Percentiles rank a stretch among this genome's conserved stretches.
Evolutionary conservation across 2,329 filamentous ascomycete genomes (phyloP).

Genomic region (Scedosporium boydii): DNA sequence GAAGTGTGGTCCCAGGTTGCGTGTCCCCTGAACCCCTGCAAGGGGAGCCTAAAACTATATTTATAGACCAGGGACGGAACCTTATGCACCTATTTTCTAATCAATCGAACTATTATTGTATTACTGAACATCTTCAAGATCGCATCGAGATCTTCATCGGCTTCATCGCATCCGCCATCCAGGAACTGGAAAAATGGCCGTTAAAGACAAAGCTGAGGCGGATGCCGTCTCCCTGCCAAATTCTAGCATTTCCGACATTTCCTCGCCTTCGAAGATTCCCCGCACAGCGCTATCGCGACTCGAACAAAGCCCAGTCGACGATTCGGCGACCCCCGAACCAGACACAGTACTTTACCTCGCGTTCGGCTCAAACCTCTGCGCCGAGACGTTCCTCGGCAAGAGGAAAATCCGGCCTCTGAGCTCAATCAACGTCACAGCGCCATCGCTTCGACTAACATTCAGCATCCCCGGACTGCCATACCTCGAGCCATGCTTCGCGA

Average conservation of each 20-base stretch:
- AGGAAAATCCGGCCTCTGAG: constrained; percentile 77
- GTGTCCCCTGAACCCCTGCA: background rate
- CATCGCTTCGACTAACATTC: constrained; percentile 69
- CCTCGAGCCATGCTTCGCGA: constrained; percentile 84
- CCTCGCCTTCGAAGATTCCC: background rate
- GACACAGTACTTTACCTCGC: constrained; percentile 68
- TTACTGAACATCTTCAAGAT: background rate
- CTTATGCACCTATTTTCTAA: background rate
- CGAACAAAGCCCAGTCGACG: constrained; percentile 1
- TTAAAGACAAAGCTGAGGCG: background rate
- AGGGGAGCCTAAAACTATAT: background rate
- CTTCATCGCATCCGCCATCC: background rate
- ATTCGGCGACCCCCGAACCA: background rate
- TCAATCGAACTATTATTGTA: background rate
- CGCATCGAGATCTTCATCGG: background rate
- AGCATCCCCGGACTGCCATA: constrained; percentile 82
- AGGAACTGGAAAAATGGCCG: background rate
- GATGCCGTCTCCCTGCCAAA: background rate
- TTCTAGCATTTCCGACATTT: background rate
- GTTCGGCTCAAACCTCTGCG: constrained; percentile 83
- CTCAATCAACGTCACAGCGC: constrained; percentile 72
- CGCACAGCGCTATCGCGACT: background rate
- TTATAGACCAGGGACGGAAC: background rate
- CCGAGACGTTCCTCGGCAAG: constrained; percentile 66
- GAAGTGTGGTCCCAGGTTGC: background rate